phyloP scores from a whole-genome alignment of 306 rosid species.

The Malus domestica region DNA sequence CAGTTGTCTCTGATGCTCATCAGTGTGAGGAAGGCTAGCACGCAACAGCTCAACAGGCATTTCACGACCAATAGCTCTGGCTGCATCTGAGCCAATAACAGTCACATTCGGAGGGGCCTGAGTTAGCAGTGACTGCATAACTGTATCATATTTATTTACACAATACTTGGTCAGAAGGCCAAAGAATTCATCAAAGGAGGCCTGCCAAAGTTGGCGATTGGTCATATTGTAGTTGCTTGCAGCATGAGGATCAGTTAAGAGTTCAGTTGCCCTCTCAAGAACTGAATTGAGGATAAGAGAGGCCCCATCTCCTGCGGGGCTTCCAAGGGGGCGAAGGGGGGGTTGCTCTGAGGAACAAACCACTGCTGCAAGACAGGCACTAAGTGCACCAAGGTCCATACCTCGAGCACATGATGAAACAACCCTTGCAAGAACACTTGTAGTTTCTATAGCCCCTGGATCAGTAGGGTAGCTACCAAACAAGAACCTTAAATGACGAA shows the following conservation, averaged over 20 bases:
- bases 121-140: conserved; percentile 53
- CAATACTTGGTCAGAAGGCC: conserved; percentile 75
- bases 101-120: conserved; percentile 51
- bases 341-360: conserved; percentile 87
- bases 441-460: conserved; percentile 53
- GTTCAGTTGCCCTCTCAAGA: conserved; percentile 90
- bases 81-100: conserved; percentile 50
- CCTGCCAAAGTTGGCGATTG: conserved; percentile 88
- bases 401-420: conserved; percentile 52
- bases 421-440: conserved; percentile 57
- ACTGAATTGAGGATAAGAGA: conserved; percentile 69
- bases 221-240: conserved; percentile 58
- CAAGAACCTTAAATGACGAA: conserved; percentile 77
- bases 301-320: conserved; percentile 86
- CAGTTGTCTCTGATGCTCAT: conserved; percentile 62
- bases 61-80: conserved; percentile 67
- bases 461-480: conserved; percentile 78
- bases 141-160: conserved; percentile 63
- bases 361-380: conserved; percentile 92
- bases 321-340: conserved; percentile 91
- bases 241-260: conserved; percentile 71
- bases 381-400: conserved; percentile 91
- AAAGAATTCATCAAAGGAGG: conserved; percentile 81
- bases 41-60: conserved; percentile 96
- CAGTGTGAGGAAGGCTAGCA: conserved; percentile 92